Evolutionary conservation across 1,284 basidiomycete genomes (phyloP).

Genomic region (Irpex sp.): DNA sequence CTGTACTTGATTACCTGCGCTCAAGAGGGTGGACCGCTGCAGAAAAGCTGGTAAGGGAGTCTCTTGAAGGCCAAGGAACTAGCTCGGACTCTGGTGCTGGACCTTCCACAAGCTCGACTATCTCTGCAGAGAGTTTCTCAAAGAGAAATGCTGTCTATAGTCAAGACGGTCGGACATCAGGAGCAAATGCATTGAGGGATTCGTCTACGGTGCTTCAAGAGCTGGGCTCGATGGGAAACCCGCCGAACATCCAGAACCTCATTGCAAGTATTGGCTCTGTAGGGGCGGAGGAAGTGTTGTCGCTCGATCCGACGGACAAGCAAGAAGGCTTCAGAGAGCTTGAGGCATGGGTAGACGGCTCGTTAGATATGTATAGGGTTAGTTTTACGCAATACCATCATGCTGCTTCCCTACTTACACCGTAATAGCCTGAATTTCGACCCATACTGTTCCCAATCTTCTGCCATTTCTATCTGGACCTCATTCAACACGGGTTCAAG

Average conservation of each 20-base stretch:
- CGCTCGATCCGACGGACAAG: conserved; percentile 86
- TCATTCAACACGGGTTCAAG: conserved; percentile 88
- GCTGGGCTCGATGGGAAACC: conserved; percentile 58
- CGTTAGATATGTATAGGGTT: conserved; percentile 82
- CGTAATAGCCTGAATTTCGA: conserved; percentile 80
- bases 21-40: conserved; percentile 77
- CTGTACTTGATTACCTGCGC: conserved; percentile 83
- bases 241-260: conserved; percentile 67
- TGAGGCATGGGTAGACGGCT: conserved; percentile 93
- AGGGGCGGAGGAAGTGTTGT: conserved; percentile 79
- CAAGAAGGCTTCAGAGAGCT: conserved; percentile 85
- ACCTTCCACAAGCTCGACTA: conserved; percentile 28
- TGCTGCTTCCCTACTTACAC: conserved; percentile 3
- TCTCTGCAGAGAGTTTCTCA: conserved; percentile 62
- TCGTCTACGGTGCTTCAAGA: conserved; percentile 62
- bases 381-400: conserved; percentile 22
- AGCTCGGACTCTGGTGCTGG: conserved; percentile 54
- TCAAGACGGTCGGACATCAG: conserved; percentile 57
- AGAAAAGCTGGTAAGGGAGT: conserved; percentile 70
- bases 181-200: conserved; percentile 67
- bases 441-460: conserved; percentile 95
- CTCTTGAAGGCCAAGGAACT: conserved; percentile 54
- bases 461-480: conserved; percentile 94
- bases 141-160: conserved; percentile 63
- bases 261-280: conserved; percentile 72